Evolutionary conservation across 192 early-diverging fungal species (phyloP), one percentile per base, ranked within the genome.

Genomic region (Entomortierella lignicola): DNA sequence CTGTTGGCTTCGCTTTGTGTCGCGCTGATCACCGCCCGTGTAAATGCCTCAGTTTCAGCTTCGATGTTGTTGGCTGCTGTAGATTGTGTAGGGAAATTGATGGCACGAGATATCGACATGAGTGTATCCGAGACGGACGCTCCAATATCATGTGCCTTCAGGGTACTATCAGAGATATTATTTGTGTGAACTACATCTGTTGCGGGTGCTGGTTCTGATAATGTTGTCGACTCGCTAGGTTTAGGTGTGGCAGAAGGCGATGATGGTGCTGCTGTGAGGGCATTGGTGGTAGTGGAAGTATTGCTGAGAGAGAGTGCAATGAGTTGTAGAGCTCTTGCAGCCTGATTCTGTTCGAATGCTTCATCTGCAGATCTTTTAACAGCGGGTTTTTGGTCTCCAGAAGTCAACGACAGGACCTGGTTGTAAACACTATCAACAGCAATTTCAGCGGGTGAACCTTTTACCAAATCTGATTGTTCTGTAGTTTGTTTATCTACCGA

Each of bases 31-130:
- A 74, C 63, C 0, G 72, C 72, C n/a, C 66, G 72, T 1, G 72
- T 65, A 25, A 74, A 74, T 42, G 72, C 72, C 1, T 64, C 55
- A 11, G 72, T 60, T 41, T 66, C 60, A 21, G 51, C 57, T 8
- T 72, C 44, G 4, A 72, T 42, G 25, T 61, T 72, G 34, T 42
- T 39, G 13, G 60, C 43, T 0, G 47, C 4, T 6, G 55, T n/a
- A 4, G 67, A 41, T 15, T 65, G 57, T 10, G 72, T 26, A 12
- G 63, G 72, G 31, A 66, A 74, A 26, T 59, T 74, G 57, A 74
- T 66, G 42, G 72, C 72, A 20, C 59, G 63, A 21, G 72, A 67
- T n/a, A 74, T 74, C n/a, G 72, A 64, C 29, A 74, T 74, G 21
- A 67, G 64, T 8, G 72, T 60, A 32, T 74, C 72, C 1, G 72